Conservation (phyloP, 2,329 filamentous ascomycete species). For the Fusarium brevicatenulatum region DNA sequence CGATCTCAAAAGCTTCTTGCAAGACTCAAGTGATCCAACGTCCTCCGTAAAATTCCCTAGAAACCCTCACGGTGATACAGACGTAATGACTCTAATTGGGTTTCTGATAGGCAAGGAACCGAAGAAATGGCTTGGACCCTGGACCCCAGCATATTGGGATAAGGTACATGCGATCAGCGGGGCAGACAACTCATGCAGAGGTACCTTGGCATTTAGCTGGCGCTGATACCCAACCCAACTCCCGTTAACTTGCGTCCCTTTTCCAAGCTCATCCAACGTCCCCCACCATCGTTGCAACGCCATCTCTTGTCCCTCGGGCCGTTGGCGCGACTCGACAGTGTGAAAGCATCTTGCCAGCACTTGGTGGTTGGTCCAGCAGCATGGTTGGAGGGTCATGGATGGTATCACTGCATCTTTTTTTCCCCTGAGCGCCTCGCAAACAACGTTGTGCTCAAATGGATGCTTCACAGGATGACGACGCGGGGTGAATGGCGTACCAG, state of each 20-base stretch:
- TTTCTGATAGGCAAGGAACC: slow-evolving; percentile 31
- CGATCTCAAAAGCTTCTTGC: background rate
- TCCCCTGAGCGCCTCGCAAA: slow-evolving; percentile 29
- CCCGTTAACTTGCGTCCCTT: slow-evolving; percentile 14
- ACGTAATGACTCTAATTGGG: slow-evolving; percentile 17
- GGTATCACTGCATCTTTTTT: slow-evolving; percentile 34
- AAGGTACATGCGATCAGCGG: slow-evolving; percentile 24
- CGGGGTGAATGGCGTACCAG: background rate
- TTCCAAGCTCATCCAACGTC: slow-evolving; percentile 30
- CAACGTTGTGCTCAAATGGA: slow-evolving; percentile 15
- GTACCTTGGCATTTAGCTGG: slow-evolving; percentile 21
- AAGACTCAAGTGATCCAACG: background rate
- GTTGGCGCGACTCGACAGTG: slow-evolving; percentile 43
- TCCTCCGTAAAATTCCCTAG: background rate
- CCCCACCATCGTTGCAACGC: slow-evolving; percentile 33
- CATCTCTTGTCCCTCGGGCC: slow-evolving; percentile 41
- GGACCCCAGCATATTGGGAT: slow-evolving; percentile 24
- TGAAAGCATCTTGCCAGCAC: slow-evolving; percentile 34
- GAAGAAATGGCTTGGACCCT: slow-evolving; percentile 32
- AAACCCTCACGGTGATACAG: background rate
- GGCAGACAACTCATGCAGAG: slow-evolving; percentile 16
- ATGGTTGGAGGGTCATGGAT: slow-evolving; percentile 35
- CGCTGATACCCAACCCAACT: slow-evolving; percentile 37
- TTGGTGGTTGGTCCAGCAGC: slow-evolving; percentile 38
- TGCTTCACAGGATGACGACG: slow-evolving; percentile 29